phyloP scores from a whole-genome alignment of 2,329 filamentous ascomycete genomes.

The Aureobasidium namibiae region DNA sequence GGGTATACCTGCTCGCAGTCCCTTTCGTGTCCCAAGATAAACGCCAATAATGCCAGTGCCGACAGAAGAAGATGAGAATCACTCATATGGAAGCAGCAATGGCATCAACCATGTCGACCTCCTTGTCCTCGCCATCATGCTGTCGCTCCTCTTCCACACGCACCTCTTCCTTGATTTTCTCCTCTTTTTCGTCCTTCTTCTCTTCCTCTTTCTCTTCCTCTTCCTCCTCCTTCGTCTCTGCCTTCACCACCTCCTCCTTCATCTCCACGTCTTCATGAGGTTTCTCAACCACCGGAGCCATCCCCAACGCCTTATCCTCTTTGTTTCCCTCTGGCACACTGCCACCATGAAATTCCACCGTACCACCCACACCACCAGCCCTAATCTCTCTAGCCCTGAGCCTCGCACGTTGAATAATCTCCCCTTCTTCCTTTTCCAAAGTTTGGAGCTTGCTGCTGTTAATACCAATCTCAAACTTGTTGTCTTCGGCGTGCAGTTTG shows the following conservation, averaged over 20 bases:
- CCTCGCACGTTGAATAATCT: constrained; percentile 35
- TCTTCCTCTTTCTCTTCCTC: background rate
- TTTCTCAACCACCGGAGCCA: background rate
- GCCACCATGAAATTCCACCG: constrained; percentile 16
- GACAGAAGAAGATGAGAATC: background rate
- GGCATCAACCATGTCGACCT: background rate
- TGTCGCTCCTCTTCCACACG: no score
- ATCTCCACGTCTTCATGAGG: background rate
- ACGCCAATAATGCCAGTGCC: background rate
- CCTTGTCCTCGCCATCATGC: background rate
- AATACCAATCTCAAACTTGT: constrained; percentile 38
- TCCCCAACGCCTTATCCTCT: background rate
- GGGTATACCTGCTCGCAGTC: background rate
- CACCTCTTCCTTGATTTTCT: background rate
- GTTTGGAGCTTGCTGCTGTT: constrained; percentile 37
- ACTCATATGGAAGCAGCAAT: background rate
- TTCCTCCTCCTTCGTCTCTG: background rate
- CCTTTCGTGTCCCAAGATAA: background rate
- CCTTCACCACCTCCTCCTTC: background rate
- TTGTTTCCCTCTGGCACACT: background rate
- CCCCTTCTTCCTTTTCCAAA: constrained; percentile 39
- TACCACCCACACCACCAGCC: constrained; percentile 22
- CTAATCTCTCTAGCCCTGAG: constrained; percentile 30
- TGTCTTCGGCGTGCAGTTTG: constrained; percentile 40
- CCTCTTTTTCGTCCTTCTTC: background rate